Percentiles rank a stretch among this genome's conserved stretches.
Conservation (phyloP, 2,329 filamentous ascomycete genomes). For the Ceratocystis alfenasii region DNA sequence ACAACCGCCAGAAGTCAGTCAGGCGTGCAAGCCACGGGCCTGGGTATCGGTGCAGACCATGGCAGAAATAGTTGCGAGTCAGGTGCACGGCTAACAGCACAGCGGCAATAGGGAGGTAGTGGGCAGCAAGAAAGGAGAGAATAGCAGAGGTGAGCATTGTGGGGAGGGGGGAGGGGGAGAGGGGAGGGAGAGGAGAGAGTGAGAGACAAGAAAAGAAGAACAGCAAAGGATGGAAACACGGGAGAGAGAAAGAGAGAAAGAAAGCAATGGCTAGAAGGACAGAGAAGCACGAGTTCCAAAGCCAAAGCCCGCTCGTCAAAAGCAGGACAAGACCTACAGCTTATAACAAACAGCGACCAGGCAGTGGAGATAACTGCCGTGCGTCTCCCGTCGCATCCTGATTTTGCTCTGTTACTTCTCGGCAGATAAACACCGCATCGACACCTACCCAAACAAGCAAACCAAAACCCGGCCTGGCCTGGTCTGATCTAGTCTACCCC, state of each 20-base stretch:
- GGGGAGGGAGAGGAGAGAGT: not conserved
- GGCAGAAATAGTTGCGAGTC: slow-evolving; percentile 30
- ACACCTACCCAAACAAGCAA: not conserved
- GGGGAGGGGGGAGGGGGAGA: not conserved
- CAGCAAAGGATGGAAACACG: not conserved
- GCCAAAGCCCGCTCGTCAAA: not conserved
- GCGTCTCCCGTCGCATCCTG: not conserved
- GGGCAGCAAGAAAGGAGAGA: slow-evolving; percentile 43
- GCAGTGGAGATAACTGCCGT: not conserved
- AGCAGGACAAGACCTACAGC: not conserved
- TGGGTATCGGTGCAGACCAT: slow-evolving; percentile 58
- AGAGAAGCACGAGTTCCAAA: no score
- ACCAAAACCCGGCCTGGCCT: not conserved
- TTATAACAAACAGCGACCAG: not conserved
- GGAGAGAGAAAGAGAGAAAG: not conserved
- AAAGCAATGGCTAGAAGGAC: not conserved
- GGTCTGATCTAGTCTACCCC: no score
- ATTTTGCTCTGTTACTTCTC: not conserved
- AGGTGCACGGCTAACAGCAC: slow-evolving; percentile 69
- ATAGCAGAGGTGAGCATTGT: slow-evolving; percentile 16
- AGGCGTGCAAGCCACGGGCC: slow-evolving; percentile 56
- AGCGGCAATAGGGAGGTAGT: slow-evolving; percentile 82
- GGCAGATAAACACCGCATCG: not conserved
- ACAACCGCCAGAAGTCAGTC: slow-evolving; percentile 59
- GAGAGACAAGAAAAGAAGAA: not conserved